phyloP scores from a whole-genome alignment of 352 stramenopile genomes.

The Phytophthora pinifolia region DNA sequence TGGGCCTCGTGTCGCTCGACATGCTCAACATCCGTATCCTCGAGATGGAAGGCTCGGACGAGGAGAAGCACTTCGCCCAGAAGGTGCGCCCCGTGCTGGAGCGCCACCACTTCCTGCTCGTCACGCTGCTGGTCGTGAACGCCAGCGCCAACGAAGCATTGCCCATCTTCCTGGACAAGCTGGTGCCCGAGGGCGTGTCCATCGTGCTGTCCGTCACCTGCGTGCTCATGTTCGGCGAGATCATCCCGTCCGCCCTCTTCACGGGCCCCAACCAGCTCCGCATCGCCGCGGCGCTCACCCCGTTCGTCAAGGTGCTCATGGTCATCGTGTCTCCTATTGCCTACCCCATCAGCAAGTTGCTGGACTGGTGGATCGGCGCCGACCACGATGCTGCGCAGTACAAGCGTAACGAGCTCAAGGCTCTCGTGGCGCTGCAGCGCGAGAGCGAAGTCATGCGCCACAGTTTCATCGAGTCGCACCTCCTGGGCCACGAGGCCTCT shows the following conservation, averaged over 20 bases:
- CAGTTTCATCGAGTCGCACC: conserved; percentile 33
- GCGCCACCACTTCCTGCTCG: conserved; percentile 91
- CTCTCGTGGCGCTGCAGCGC: conserved; percentile 79
- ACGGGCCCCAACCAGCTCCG: conserved; percentile 92
- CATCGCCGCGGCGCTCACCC: conserved; percentile 82
- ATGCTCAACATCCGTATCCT: conserved; percentile 83
- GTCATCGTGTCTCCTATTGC: conserved; percentile 86
- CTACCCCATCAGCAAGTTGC: conserved; percentile 88
- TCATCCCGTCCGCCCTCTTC: conserved; percentile 94
- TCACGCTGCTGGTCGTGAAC: conserved; percentile 95
- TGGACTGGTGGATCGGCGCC: conserved; percentile 88
- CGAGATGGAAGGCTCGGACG: conserved; percentile 65
- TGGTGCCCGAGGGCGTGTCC: conserved; percentile 81
- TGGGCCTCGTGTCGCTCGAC: conserved; percentile 74
- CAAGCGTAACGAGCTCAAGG: conserved; percentile 90
- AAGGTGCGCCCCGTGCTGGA: conserved; percentile 88
- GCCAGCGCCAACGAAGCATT: conserved; percentile 92
- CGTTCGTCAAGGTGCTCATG: conserved; percentile 89
- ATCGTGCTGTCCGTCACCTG: conserved; percentile 94
- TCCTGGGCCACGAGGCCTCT: conserved; percentile 1
- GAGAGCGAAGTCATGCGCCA: conserved; percentile 50
- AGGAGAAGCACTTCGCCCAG: conserved; percentile 74
- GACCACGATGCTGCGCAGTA: conserved; percentile 79
- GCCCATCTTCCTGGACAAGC: conserved; percentile 91
- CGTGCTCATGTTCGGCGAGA: conserved; percentile 96